Base-by-base conservation (phyloP, 192 early-diverging fungal species). In the Backusella psychrophila region DNA sequence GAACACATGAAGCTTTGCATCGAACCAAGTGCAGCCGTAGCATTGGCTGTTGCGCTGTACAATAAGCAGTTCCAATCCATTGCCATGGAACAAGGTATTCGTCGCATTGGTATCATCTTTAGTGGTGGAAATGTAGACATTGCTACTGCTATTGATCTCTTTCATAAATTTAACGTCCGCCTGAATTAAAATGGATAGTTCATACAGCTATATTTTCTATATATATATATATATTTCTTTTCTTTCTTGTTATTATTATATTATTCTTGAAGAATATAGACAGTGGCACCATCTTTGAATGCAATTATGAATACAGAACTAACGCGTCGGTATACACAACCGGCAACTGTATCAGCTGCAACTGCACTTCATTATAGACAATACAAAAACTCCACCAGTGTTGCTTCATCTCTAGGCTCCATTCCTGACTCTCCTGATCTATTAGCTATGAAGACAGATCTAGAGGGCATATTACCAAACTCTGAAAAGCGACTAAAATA, bases 111-210 rank as follows among this genome's bases (percentile, higher is more conserved):
- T 6, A 76, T 89, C 29, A 80, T 89, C 9, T 67, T 89, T 6
- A 63, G 75, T 29, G 88, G 88, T 11, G 88, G 88, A 2, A 89
- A 89, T 67, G 83, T 90, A 21, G 88, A 90, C 69, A 44, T 85
- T 53, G 46, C 49, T 14, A 36, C 39, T 23, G 71, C 69, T 56
- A 44, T 66, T 44, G 41, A 70, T 9, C 41, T 82, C 1, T 78
- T 81, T 21, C 56, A 78, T 44, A 42, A 69, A 34, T 74, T 41
- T 35, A 65, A 74, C 33, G 31, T 39, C 38, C 35, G 35, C 12
- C n/a, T 42, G 38, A 39, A 39, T 39, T 11, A 39, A 39, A 11
- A 2, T 39, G 38, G 38, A 0, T 12, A n/a, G n/a, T n/a, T n/a
- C n/a, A n/a, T n/a, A n/a, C n/a, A n/a, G n/a, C n/a, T n/a, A n/a